phyloP scores from a whole-genome alignment of 345 rosid genomes.

The Hibiscus tridactylites region DNA sequence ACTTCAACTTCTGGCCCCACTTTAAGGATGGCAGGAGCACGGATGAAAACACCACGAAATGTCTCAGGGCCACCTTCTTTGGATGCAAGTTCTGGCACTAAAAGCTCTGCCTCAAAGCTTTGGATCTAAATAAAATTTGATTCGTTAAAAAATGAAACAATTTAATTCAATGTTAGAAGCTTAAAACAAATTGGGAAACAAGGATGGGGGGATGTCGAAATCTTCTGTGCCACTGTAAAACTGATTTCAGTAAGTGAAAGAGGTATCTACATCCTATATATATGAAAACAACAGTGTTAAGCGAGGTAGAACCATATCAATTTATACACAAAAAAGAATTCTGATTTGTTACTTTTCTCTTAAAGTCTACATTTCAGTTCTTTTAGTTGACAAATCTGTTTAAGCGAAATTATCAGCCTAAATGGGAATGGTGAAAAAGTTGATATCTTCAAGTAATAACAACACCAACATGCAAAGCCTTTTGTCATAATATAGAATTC shows the following conservation, averaged over 20 bases:
- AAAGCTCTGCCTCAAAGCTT: constrained; percentile 87
- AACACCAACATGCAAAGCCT: neutral
- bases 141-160: constrained; percentile 1
- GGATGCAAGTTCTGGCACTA: constrained; percentile 60
- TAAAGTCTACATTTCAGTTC: neutral
- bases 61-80: constrained; percentile 85
- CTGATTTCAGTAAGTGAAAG: neutral
- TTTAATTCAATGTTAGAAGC: neutral
- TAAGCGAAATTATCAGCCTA: neutral
- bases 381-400: neutral
- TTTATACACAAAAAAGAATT: too few relatives aligned
- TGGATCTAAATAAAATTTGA: constrained; percentile 46
- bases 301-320: neutral
- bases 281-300: neutral
- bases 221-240: neutral
- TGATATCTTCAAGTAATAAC: neutral
- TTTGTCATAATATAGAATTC: neutral
- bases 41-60: constrained; percentile 83
- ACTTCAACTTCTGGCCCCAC: constrained; percentile 82
- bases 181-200: neutral
- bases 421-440: neutral
- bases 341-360: neutral
- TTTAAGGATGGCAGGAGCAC: constrained; percentile 89
- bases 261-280: neutral
- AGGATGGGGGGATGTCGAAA: neutral